These are phyloP conservation scores for Phytopythium chamaehyphon DNA, from an alignment of 352 stramenopile genomes.

Conservation along the genomic window DNA sequence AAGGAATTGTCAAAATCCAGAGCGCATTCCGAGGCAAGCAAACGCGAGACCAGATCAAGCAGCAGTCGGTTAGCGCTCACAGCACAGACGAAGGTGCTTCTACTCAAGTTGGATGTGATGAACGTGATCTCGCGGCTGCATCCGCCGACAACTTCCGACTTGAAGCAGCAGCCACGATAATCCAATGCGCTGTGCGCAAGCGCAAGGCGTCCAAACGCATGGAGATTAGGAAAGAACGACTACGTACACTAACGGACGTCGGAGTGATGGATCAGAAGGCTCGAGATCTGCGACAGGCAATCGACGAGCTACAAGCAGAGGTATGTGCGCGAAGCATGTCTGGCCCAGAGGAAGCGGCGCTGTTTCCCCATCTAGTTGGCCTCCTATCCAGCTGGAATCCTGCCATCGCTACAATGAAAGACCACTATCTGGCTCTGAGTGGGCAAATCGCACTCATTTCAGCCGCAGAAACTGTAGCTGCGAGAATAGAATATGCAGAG, in stretches of 20 bases:
- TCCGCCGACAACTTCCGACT: conserved; percentile 14
- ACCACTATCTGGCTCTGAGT: conserved; percentile 28
- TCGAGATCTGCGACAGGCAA: conserved; percentile 25
- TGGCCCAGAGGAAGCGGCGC: conserved; percentile 16
- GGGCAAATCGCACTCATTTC: conserved; percentile 26
- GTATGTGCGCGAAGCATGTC: conserved; percentile 26
- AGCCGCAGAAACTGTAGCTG: conserved; percentile 19
- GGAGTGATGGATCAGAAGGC: conserved; percentile 34
- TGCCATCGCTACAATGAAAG: conserved; percentile 24
- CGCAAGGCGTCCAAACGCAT: conserved; percentile 23
- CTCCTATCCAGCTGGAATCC: conserved; percentile 23
- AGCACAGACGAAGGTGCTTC: not conserved
- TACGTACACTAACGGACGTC: conserved; percentile 25
- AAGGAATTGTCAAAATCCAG: conserved; percentile 48
- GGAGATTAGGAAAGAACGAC: conserved; percentile 19
- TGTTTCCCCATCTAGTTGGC: conserved; percentile 33
- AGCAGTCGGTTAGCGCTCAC: conserved; percentile 3
- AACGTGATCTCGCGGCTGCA: not conserved
- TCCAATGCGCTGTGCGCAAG: conserved; percentile 55
- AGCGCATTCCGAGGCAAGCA: conserved; percentile 43
- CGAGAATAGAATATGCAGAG: conserved; percentile 22
- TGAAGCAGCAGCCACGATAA: conserved; percentile 35
- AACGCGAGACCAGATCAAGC: conserved; percentile 27
- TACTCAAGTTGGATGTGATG: not conserved
- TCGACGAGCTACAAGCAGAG: conserved; percentile 41